phyloP scores from a whole-genome alignment of 805 yeast species.

The Candida fluviatilis region DNA sequence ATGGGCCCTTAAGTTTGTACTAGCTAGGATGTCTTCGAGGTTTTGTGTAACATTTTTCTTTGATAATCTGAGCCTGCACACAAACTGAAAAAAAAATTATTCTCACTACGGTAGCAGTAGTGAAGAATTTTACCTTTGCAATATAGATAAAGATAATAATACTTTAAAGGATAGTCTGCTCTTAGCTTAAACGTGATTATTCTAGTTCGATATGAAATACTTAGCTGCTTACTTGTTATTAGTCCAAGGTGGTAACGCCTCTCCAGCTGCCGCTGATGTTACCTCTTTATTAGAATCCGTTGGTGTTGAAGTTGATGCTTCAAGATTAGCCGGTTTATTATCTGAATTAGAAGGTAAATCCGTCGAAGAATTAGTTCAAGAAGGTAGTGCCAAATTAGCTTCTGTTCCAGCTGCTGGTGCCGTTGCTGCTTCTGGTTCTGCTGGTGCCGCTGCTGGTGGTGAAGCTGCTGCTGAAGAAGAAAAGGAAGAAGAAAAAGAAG shows the following conservation, averaged over 20 bases:
- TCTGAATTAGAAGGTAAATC: constrained; percentile 91
- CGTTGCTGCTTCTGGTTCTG: constrained; percentile 73
- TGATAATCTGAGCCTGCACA: background rate
- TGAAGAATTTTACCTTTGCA: constrained; percentile 1
- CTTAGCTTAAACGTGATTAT: constrained; percentile 76
- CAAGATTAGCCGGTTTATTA: constrained; percentile 76
- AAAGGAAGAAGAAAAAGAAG: constrained; percentile 62
- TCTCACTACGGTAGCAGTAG: too few species aligned
- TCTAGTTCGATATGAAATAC: constrained; percentile 74
- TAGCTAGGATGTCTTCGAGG: too few species aligned
- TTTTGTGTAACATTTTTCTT: constrained; percentile 1
- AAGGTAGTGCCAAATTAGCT: constrained; percentile 94
- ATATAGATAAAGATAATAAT: background rate
- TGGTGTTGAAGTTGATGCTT: constrained; percentile 92
- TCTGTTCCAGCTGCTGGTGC: constrained; percentile 98
- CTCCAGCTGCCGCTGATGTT: constrained; percentile 93
- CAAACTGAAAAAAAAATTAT: background rate
- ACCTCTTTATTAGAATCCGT: constrained; percentile 86
- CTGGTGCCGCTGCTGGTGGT: constrained; percentile 67
- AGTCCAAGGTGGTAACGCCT: constrained; percentile 92
- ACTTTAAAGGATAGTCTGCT: constrained; percentile 74
- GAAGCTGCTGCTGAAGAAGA: constrained; percentile 71
- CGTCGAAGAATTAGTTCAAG: constrained; percentile 84
- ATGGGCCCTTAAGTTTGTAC: too few species aligned
- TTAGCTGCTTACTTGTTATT: constrained; percentile 99